These are phyloP conservation scores for Metschnikowia colocasiae DNA, from an alignment of 805 yeast genomes.

Conservation along the genomic window DNA sequence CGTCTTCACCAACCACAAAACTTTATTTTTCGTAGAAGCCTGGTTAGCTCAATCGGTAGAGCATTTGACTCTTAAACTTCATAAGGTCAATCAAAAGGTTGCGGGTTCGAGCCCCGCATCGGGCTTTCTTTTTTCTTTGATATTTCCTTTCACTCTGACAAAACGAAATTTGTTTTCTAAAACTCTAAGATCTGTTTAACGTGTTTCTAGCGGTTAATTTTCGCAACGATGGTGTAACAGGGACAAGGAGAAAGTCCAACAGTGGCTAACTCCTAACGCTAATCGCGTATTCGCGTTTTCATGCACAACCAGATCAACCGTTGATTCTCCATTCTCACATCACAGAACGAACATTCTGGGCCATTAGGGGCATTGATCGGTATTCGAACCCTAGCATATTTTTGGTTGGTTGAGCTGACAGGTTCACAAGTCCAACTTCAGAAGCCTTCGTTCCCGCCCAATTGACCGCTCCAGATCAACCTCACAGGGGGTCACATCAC, in stretches of 20 bases:
- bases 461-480: neutral
- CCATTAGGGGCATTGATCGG: neutral
- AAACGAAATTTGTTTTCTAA: no score
- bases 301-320: slow-evolving; percentile 4
- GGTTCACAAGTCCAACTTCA: neutral
- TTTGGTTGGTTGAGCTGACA: neutral
- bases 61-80: slow-evolving; percentile 22
- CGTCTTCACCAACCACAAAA: neutral
- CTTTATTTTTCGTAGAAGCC: slow-evolving; percentile 5
- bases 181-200: no score
- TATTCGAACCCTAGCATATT: neutral
- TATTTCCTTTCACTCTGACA: neutral
- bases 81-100: slow-evolving; percentile 25
- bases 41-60: slow-evolving; percentile 24
- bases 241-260: no score
- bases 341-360: neutral
- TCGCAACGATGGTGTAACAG: no score
- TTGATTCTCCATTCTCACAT: neutral
- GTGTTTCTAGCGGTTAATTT: no score
- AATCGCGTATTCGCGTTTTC: slow-evolving; percentile 1
- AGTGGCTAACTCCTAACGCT: no score
- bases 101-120: slow-evolving; percentile 26
- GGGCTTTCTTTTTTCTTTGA: slow-evolving; percentile 15
- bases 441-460: neutral
- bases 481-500: neutral